Percentiles rank a stretch among this genome's conserved stretches.
Conservation (phyloP, 306 rosid species). For the Gastrolobium villosum region DNA sequence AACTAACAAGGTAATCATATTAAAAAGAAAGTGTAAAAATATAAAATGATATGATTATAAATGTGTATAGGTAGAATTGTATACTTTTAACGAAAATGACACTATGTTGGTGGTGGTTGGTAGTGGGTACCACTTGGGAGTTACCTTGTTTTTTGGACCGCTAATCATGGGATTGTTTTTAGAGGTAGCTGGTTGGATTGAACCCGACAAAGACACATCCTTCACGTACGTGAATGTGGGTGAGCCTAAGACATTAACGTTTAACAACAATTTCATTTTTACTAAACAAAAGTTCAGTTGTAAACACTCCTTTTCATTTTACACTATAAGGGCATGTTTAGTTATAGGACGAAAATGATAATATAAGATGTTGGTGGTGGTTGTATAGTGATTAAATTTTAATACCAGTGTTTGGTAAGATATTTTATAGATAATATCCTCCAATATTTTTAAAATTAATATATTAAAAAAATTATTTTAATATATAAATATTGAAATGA, state of each 20-base stretch:
- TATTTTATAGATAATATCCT: too few species aligned
- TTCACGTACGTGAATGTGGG: not conserved
- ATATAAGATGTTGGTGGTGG: too few species aligned
- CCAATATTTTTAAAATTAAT: too few species aligned
- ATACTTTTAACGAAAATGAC: conserved; percentile 1
- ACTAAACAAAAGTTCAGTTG: not conserved
- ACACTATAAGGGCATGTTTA: too few species aligned
- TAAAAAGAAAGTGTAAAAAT: too few species aligned
- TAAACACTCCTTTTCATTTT: too few species aligned
- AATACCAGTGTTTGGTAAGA: too few species aligned
- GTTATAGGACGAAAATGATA: too few species aligned
- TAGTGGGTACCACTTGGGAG: conserved; percentile 2
- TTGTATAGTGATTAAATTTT: too few species aligned
- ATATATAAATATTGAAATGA: too few species aligned
- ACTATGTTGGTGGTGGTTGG: not conserved
- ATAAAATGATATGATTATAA: not conserved
- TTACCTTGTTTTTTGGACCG: not conserved
- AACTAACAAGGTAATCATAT: too few species aligned
- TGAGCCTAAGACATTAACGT: not conserved
- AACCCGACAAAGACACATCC: conserved; percentile 13
- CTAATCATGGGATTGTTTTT: conserved; percentile 32
- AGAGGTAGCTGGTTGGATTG: conserved; percentile 16
- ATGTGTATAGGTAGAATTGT: not conserved
- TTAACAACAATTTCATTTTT: not conserved
- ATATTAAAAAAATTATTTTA: too few species aligned